phyloP scores from a whole-genome alignment of 371 early-diverging fungal genomes.

The Fennellomyces sp. region DNA sequence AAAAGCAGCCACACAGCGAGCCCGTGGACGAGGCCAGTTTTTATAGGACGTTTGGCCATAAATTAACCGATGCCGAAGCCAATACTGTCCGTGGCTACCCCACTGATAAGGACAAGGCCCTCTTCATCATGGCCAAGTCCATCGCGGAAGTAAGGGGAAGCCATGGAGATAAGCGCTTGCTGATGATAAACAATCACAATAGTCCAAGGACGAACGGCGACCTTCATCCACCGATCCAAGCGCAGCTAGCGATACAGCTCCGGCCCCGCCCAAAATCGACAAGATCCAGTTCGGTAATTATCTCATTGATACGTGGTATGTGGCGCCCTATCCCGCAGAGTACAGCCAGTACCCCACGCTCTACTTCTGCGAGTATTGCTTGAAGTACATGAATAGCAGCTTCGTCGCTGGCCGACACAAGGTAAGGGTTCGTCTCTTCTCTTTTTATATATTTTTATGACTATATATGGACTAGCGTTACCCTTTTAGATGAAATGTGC shows the following conservation, averaged over 20 bases:
- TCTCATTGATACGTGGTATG: constrained; percentile 96
- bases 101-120: constrained; percentile 41
- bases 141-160: background rate
- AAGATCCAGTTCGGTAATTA: constrained; percentile 82
- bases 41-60: constrained; percentile 56
- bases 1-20: constrained; percentile 1
- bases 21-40: constrained; percentile 21
- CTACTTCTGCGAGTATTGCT: constrained; percentile 97
- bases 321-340: constrained; percentile 98
- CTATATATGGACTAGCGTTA: constrained; percentile 13
- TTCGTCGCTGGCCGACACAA: constrained; percentile 74
- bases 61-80: constrained; percentile 57
- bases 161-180: too few species aligned
- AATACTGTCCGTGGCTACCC: constrained; percentile 58
- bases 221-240: background rate
- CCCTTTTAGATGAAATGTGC: constrained; percentile 70
- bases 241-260: background rate
- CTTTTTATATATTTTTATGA: background rate
- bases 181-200: too few species aligned
- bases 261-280: constrained; percentile 56
- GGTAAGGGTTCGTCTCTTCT: constrained; percentile 50
- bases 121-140: constrained; percentile 26
- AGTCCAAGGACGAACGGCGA: background rate
- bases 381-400: constrained; percentile 90
- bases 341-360: constrained; percentile 71